Conservation (phyloP, 257 asterid species). For the Solanum tarapatanum region DNA sequence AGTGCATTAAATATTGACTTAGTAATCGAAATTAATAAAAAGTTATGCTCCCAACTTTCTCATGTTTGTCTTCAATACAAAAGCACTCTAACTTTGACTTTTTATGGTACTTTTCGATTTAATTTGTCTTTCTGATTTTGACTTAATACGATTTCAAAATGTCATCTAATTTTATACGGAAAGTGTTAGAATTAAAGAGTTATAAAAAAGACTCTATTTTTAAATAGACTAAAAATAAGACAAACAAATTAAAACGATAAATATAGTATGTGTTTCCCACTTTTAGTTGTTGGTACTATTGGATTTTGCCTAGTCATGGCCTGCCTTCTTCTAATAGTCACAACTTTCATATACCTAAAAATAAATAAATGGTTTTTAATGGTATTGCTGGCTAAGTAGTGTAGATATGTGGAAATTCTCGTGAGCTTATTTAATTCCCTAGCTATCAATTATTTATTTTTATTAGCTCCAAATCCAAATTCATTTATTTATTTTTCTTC, state of each 20-base stretch:
- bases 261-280: background rate
- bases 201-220: accelerated
- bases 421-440: constrained; percentile 36
- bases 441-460: background rate
- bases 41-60: constrained; percentile 12
- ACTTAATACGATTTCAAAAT: too few relatives aligned
- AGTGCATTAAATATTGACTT: background rate
- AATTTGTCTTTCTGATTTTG: too few relatives aligned
- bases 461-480: background rate
- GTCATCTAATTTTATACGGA: too few relatives aligned
- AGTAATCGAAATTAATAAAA: background rate
- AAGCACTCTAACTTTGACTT: background rate
- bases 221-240: too few relatives aligned
- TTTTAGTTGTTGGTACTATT: constrained; percentile 5
- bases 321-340: background rate
- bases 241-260: background rate
- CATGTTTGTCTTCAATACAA: constrained; percentile 12
- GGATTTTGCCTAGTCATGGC: background rate
- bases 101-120: accelerated
- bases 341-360: background rate
- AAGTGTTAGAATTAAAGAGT: background rate
- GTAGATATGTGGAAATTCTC: constrained; percentile 16
- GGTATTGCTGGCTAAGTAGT: background rate
- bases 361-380: constrained; percentile 4
- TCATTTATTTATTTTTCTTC: background rate